Evolutionary conservation across 2,329 filamentous ascomycete species (phyloP), one percentile per base, ranked within the genome.

Genomic region (Epichloe amarillans): DNA sequence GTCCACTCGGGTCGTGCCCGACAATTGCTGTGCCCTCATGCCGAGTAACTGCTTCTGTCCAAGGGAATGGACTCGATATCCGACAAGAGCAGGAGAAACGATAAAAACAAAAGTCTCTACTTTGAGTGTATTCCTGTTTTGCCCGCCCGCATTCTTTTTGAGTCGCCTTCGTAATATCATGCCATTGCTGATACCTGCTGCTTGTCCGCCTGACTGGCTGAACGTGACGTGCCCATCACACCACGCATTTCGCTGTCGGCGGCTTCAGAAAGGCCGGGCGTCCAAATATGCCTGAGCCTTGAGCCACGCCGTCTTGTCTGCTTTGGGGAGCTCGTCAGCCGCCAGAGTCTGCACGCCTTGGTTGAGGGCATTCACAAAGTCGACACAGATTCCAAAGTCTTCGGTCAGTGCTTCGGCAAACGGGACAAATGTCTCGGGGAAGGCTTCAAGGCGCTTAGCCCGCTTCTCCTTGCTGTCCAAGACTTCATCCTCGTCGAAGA

Each of bases 401-500:
- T 81, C 78, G n/a, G 65, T 65, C 54, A 83, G 73, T 44, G 79
- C 67, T 39, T 75, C 72, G 11, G 79, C 77, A 57, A 72, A 76
- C 2, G 81, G 80, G n/a, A 83, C 72, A 58, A 72, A 80, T 14
- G 64, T 71, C 47, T 61, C 62, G 2, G 75, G 73, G 60, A 82
- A 83, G 6, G 67, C 65, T n/a, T 66, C 55, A 52, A 75, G 72
- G 52, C 74, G 73, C 4, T 60, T 56, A 21, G 67, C 64, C 46
- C 72, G 71, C 50, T 67, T 61, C 49, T 76, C 72, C 3, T 66
- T 66, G 10, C 76, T 72, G 54, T 85, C 76, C 8, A 72, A 68
- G 19, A 75, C 73, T 47, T 79, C 76, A 46, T 89, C 72, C 52
- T 89, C 85, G 57, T 88, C 84, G 21, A 88, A 75, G 62, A 87